Evolutionary conservation across 805 yeast species (phyloP).

Genomic region (Kodamaea hsintzibuensis): DNA sequence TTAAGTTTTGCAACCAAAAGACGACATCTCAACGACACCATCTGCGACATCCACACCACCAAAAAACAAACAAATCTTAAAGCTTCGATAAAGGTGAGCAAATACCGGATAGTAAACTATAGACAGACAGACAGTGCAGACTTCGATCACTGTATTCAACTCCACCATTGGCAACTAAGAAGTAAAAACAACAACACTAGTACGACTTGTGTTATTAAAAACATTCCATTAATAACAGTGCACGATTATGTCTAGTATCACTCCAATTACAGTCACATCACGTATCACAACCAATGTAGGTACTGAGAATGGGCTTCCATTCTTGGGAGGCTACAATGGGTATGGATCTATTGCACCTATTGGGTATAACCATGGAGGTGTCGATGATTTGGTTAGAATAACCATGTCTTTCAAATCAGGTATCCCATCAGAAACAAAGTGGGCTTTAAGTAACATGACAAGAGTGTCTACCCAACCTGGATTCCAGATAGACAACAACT

Average conservation of each 20-base stretch:
- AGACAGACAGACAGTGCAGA: too few species aligned
- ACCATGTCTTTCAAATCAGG: conserved; percentile 69
- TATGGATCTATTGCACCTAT: conserved; percentile 15
- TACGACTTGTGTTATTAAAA: not conserved
- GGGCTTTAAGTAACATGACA: conserved; percentile 62
- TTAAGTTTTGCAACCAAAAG: not conserved
- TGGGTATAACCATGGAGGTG: conserved; percentile 50
- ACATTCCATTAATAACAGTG: not conserved
- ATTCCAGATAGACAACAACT: conserved; percentile 38
- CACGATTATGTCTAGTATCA: not conserved
- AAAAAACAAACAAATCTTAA: not conserved
- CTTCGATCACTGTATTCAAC: not conserved
- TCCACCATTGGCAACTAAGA: too few species aligned
- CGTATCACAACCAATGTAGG: conserved; percentile 9
- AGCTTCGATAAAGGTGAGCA: not conserved
- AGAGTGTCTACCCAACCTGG: conserved; percentile 35
- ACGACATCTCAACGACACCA: not conserved
- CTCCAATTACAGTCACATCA: conserved; percentile 9
- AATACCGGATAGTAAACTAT: not conserved
- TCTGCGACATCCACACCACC: not conserved
- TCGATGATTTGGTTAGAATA: conserved; percentile 63
- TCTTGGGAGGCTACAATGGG: conserved; percentile 14
- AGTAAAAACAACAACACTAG: too few species aligned
- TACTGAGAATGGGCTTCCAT: conserved; percentile 6
- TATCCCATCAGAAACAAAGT: conserved; percentile 64